These are phyloP conservation scores for Auriscalpium orientale DNA, from an alignment of 768 basidiomycete genomes.

Conservation along the genomic window DNA sequence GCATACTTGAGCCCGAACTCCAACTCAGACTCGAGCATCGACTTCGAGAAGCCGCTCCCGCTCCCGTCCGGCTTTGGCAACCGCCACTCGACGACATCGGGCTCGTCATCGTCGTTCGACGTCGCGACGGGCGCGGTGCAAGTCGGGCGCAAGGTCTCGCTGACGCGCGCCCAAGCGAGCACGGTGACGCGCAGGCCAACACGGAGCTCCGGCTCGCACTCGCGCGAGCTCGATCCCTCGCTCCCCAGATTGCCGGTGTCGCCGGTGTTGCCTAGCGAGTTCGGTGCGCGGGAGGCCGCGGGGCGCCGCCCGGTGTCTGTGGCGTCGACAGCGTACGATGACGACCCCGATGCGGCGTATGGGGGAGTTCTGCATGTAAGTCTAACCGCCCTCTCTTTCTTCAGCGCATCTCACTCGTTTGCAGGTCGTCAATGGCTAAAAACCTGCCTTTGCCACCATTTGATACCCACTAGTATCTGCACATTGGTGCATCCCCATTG, in stretches of 20 bases:
- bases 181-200: not conserved
- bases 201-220: constrained; percentile 5
- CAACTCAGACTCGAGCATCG: too few species aligned
- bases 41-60: too few species aligned
- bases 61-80: too few species aligned
- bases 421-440: constrained; percentile 12
- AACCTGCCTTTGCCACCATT: not conserved
- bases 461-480: not conserved
- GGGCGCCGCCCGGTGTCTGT: not conserved
- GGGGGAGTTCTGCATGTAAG: constrained; percentile 11
- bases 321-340: not conserved
- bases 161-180: not conserved
- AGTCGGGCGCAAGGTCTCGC: not conserved
- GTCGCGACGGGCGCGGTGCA: not conserved
- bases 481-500: not conserved
- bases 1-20: not conserved
- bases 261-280: constrained; percentile 16
- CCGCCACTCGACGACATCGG: too few species aligned
- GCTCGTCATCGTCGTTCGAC: not conserved
- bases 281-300: constrained; percentile 7
- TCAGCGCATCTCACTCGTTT: not conserved
- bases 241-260: constrained; percentile 11
- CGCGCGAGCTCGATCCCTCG: constrained; percentile 13
- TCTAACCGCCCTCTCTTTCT: not conserved
- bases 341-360: not conserved